Base-by-base conservation (phyloP, 306 rosid genomes). In the Dalbergia cultrata region DNA sequence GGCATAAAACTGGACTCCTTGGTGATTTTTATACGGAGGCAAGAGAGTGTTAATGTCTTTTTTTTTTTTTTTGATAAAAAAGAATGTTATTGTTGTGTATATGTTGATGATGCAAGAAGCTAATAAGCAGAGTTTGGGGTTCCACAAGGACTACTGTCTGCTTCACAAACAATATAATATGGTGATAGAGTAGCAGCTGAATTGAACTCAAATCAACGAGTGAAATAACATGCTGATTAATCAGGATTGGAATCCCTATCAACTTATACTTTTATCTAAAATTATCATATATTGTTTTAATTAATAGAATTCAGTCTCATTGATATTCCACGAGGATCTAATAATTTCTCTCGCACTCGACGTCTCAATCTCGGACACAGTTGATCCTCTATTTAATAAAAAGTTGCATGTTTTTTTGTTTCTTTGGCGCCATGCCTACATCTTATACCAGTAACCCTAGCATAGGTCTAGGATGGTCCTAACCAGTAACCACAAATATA, bases 401-500 rank as follows among this genome's bases (percentile, higher is more conserved):
- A 73, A 80, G 74, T 54, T 74, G 67, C 75, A 72, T 72, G 18
- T 56, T 18, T 44, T 6, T 33, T 43, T 66, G 52, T 75, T 6
- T 2, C 26, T 80, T 74, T 67, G 31, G 65, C 54, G 62, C 72
- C 67, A 58, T 65, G 31, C 72, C 73, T 71, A 80, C 47, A 52
- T 64, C 4, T 35, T 2, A 14, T 0, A 10, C 0, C 85, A 74
- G 85, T 81, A 47, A 75, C 63, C 80, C 80, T 67, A 81, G 61
- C 7, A 14, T 53, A 53, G 68, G 84, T 26, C 43, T 81, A 81
- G 84, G 84, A 56, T 81, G 84, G 84, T 81, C 84, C 84, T 66
- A 74, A 74, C 26, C 6, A 37, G 26, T 16, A 73, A 67, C 39
- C 73, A 41, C 33, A 69, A 49, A 75, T 74, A 57, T 75, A 58